A percentile compares a stretch with the other conserved stretches of the same genome.
Conservation (phyloP, 129 eudicot genomes). For the Scalesia atractyloides region DNA sequence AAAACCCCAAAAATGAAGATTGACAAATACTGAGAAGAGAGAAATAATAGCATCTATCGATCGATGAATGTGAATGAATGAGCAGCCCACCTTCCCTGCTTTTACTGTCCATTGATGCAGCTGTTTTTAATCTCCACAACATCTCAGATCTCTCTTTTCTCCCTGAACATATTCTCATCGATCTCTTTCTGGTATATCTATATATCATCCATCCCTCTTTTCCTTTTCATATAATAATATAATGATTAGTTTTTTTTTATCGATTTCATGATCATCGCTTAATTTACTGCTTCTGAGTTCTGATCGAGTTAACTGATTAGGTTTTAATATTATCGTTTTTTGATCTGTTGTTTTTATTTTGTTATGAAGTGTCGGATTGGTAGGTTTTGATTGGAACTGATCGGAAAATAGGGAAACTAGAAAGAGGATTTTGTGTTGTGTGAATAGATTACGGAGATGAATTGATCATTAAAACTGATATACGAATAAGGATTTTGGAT, state of each 20-base stretch:
- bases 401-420: too few relatives aligned
- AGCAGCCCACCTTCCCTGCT: constrained; percentile 66
- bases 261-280: background rate
- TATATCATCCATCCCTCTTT: too few relatives aligned
- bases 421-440: too few relatives aligned
- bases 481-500: background rate
- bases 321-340: background rate
- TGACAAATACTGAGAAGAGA: background rate
- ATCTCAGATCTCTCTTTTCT: constrained; percentile 74
- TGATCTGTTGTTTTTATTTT: background rate
- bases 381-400: background rate
- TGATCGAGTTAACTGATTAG: too few relatives aligned
- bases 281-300: background rate
- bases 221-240: too few relatives aligned
- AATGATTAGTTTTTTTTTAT: background rate
- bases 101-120: constrained; percentile 69
- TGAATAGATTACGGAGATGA: too few relatives aligned
- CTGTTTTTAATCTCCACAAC: constrained; percentile 52
- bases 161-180: constrained; percentile 71
- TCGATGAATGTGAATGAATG: constrained; percentile 38
- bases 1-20: too few relatives aligned
- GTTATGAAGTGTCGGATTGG: background rate
- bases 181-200: constrained; percentile 67
- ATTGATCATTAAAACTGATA: too few relatives aligned
- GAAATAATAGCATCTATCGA: constrained; percentile 1